Conservation (phyloP, 768 basidiomycete genomes). For the Boletus rex-veris region DNA sequence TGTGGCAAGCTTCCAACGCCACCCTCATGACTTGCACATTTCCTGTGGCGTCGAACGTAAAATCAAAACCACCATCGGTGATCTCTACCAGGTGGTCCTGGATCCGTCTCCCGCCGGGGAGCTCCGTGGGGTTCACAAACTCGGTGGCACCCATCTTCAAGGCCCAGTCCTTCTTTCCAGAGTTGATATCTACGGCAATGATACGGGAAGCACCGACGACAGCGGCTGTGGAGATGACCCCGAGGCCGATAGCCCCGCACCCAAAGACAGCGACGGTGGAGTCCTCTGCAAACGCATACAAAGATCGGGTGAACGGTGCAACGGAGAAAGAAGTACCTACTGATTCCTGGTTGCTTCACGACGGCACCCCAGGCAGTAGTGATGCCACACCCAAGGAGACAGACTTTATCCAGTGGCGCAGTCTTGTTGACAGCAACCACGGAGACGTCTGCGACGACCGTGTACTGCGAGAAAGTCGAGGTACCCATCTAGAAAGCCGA, state of each 20-base stretch:
- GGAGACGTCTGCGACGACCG: slow-evolving; percentile 95
- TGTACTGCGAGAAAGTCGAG: slow-evolving; percentile 99
- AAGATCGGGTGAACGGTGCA: neutral
- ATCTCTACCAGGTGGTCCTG: slow-evolving; percentile 88
- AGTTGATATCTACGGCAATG: slow-evolving; percentile 91
- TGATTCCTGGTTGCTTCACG: slow-evolving; percentile 83
- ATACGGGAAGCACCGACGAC: slow-evolving; percentile 80
- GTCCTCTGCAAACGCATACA: slow-evolving; percentile 47
- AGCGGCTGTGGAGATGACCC: slow-evolving; percentile 78
- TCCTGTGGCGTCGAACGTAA: slow-evolving; percentile 95
- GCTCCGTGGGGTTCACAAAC: slow-evolving; percentile 77
- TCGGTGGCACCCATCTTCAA: slow-evolving; percentile 93
- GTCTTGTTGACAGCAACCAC: slow-evolving; percentile 84
- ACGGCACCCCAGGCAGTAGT: slow-evolving; percentile 99
- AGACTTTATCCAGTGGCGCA: slow-evolving; percentile 95
- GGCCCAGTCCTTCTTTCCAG: slow-evolving; percentile 83
- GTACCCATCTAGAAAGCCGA: slow-evolving; percentile 81
- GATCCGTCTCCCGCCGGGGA: slow-evolving; percentile 78
- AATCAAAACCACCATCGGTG: slow-evolving; percentile 96
- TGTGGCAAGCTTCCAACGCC: slow-evolving; percentile 98
- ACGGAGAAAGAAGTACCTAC: slow-evolving; percentile 39
- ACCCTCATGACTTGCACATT: slow-evolving; percentile 93
- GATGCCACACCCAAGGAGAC: slow-evolving; percentile 93
- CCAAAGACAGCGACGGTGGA: slow-evolving; percentile 95
- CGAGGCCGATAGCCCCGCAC: slow-evolving; percentile 93